Base-by-base conservation (phyloP, 768 basidiomycete species). In the Coprinopsis cinerea region DNA sequence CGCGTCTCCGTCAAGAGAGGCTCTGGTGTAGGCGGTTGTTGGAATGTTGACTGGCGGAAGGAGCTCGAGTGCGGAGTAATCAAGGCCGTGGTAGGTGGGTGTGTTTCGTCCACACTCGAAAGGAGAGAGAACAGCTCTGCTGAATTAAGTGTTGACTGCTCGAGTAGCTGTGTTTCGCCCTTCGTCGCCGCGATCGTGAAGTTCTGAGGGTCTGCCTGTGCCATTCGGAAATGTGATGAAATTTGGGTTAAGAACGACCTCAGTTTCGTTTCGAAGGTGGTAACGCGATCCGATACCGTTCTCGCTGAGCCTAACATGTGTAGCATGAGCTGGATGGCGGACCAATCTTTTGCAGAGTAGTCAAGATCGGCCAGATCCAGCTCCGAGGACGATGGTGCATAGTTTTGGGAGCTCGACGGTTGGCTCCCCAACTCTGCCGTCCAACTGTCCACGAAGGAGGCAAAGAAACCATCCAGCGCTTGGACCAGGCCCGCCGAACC, bases 271-370 rank as follows among this genome's bases (percentile, higher is more conserved):
- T 97, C 92, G 58, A 95, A 92, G 27, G 64, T 59, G 2, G 61
- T 57, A 23, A 93, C 67, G 20, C 85, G 82, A 34, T 90, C 88
- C 30, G 75, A 76, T 15, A 94, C 75, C 1, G 78, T 76, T 3
- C 85, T 80, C 23, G 85, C 86, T 27, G 88, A 81, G n/a, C 88
- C 82, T 34, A 97, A 77, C 32, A 94, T 74, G 61, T 92, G 90
- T 13, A 97, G 66, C 1, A 82, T 82, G 10, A 81, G 66, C 64
- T 96, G 94, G 50, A 97, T 92, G 24, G 81, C 75, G 1, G 81
- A 76, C 91, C 92, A 96, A 64, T 98, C 94, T 49, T 91, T 82
- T 2, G 83, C 70, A 1, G 88, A 84, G 59, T 96, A 97, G 66
- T 98, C 90, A 53, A 90, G 67, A 59, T 86, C 86, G 0, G 81